Evolutionary conservation across 2,329 filamentous ascomycete species (phyloP).

Genomic region (Exophiala sp.): DNA sequence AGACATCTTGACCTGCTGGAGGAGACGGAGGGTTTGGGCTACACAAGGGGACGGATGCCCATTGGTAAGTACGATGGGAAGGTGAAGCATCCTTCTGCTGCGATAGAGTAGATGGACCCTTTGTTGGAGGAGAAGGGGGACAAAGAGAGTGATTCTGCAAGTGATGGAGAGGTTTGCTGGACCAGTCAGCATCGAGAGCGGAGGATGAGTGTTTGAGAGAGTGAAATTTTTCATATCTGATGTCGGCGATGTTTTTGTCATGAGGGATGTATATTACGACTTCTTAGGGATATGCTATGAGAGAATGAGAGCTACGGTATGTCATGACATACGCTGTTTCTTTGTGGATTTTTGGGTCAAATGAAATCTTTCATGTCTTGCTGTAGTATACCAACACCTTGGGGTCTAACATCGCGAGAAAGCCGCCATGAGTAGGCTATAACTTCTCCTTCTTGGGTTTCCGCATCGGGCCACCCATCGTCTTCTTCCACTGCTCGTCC

Average conservation of each 20-base stretch:
- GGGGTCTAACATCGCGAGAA: neutral
- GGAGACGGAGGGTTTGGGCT: slow-evolving; percentile 13
- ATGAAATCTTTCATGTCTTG: neutral
- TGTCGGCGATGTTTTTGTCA: too few relatives aligned
- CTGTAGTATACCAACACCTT: too few relatives aligned
- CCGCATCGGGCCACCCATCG: slow-evolving; percentile 25
- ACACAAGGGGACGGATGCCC: slow-evolving; percentile 11
- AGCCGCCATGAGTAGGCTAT: slow-evolving; percentile 8
- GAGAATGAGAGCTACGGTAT: too few relatives aligned
- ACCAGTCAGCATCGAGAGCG: neutral
- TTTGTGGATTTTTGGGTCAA: too few relatives aligned
- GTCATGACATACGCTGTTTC: too few relatives aligned
- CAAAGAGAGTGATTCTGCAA: neutral
- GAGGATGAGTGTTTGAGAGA: slow-evolving; percentile 11
- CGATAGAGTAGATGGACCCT: slow-evolving; percentile 1
- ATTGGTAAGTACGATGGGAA: slow-evolving; percentile 15
- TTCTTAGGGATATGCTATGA: neutral
- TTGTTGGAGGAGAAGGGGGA: neutral
- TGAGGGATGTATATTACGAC: too few relatives aligned
- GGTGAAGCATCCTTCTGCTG: neutral
- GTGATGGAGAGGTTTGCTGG: neutral
- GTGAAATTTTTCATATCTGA: too few relatives aligned
- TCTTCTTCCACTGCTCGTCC: slow-evolving; percentile 27
- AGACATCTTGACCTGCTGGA: slow-evolving; percentile 14
- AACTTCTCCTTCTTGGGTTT: slow-evolving; percentile 27